These are phyloP conservation scores for Physcomitrellopsis africana DNA, from an alignment of 225 moss, liverwort and hornwort genomes.

Conservation along the genomic window DNA sequence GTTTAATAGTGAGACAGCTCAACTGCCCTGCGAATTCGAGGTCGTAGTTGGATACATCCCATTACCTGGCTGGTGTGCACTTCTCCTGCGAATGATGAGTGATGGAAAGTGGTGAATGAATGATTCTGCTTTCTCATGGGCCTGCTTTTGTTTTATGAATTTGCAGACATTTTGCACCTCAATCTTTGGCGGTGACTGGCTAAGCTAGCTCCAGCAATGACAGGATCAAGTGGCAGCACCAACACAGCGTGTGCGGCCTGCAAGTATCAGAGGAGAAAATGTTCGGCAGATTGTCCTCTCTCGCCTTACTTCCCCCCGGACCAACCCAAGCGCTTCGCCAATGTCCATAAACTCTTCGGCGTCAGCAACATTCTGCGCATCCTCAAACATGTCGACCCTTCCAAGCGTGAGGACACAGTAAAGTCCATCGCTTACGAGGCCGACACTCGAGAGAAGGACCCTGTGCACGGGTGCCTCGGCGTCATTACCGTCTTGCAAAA, in stretches of 20 bases:
- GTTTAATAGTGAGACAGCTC: too few relatives aligned
- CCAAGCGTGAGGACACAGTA: constrained; percentile 60
- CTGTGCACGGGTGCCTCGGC: constrained; percentile 68
- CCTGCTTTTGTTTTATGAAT: neutral
- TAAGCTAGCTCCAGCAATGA: constrained; percentile 15
- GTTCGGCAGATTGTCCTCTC: constrained; percentile 64
- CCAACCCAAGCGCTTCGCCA: constrained; percentile 65
- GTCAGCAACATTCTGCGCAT: constrained; percentile 65
- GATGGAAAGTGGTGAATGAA: too few relatives aligned
- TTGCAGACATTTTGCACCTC: constrained; percentile 11
- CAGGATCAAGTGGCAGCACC: constrained; percentile 28
- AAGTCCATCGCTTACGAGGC: constrained; percentile 72
- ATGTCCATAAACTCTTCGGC: constrained; percentile 72
- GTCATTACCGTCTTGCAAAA: constrained; percentile 58
- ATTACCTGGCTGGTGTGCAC: too few relatives aligned
- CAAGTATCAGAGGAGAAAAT: constrained; percentile 68
- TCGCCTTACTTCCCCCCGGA: constrained; percentile 71
- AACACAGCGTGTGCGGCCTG: constrained; percentile 75
- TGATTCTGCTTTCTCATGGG: neutral
- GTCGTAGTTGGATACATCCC: too few relatives aligned
- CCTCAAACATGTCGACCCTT: constrained; percentile 59
- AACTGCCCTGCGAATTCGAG: too few relatives aligned
- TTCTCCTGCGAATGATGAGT: too few relatives aligned
- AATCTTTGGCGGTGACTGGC: neutral
- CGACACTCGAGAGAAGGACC: constrained; percentile 68